Conservation (phyloP, 352 stramenopile genomes). For the Thalassiosira livingstoniorum region DNA sequence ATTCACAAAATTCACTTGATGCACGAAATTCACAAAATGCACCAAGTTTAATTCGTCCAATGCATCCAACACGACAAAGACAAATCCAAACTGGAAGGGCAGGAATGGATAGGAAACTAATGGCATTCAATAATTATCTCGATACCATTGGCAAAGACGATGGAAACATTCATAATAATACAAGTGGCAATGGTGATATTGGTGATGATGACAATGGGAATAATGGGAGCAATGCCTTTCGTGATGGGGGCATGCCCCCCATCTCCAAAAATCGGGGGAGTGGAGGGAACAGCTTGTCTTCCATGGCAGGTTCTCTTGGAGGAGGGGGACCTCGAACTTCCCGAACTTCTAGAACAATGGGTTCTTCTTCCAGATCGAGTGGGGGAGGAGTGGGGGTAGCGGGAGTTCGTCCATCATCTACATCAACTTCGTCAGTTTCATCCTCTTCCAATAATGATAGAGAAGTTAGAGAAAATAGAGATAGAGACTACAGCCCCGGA, state of each 20-base stretch:
- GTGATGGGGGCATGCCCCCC: not conserved
- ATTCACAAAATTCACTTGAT: too few relatives aligned
- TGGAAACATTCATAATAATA: not conserved
- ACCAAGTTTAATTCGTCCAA: too few relatives aligned
- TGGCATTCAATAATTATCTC: too few relatives aligned
- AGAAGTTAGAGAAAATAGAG: not conserved
- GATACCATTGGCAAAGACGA: slow-evolving; percentile 7
- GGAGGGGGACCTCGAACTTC: not conserved
- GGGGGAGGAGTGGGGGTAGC: not conserved
- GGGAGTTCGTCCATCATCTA: slow-evolving; percentile 8
- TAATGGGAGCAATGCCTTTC: not conserved
- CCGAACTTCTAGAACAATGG: not conserved
- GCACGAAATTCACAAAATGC: too few relatives aligned
- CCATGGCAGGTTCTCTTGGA: not conserved
- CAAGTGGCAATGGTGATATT: not conserved
- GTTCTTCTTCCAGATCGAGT: too few relatives aligned
- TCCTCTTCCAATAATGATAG: not conserved
- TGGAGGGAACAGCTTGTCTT: not conserved
- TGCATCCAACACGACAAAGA: too few relatives aligned
- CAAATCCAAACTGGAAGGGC: too few relatives aligned
- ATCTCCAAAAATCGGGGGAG: not conserved
- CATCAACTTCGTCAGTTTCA: too few relatives aligned
- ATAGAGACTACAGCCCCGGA: slow-evolving; percentile 7
- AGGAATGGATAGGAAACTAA: too few relatives aligned
- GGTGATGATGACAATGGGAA: not conserved